phyloP scores from a whole-genome alignment of 164 flowering plant species.

The Tetracentron sinense region DNA sequence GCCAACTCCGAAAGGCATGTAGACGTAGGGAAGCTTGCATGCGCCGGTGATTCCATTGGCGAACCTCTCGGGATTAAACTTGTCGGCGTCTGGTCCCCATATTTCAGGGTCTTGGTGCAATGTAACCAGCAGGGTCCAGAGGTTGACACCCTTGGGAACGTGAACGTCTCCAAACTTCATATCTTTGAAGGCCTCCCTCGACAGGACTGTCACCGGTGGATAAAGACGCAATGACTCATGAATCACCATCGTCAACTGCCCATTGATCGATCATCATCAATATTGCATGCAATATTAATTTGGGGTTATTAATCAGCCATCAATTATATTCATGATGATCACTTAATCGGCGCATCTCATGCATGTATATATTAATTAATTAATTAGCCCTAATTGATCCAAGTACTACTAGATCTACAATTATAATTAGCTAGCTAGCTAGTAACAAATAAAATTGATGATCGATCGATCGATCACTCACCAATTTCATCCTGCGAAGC shows the following conservation, averaged over 20 bases:
- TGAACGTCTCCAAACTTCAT: not conserved
- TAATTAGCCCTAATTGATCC: no score
- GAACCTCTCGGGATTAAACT: slow-evolving; percentile 2
- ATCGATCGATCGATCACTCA: no score
- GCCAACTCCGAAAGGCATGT: slow-evolving; percentile 1
- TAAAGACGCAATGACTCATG: slow-evolving; percentile 1
- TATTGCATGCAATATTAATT: no score
- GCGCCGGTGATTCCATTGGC: not conserved
- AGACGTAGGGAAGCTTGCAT: not conserved
- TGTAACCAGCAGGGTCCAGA: not conserved
- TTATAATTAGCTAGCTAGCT: no score
- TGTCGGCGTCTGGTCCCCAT: not conserved
- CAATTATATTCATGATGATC: no score
- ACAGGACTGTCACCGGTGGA: not conserved
- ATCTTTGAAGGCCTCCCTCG: not conserved
- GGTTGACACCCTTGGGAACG: not conserved
- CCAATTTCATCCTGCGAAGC: slow-evolving; percentile 20
- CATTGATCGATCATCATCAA: no score
- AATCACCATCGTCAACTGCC: slow-evolving; percentile 10
- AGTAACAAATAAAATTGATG: no score
- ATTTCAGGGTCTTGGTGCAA: not conserved
- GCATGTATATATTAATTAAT: no score
- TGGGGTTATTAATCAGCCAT: not conserved
- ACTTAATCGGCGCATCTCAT: no score
- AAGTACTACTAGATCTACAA: no score